These are phyloP conservation scores for Zasmidium cellare DNA, from an alignment of 2,329 filamentous ascomycete species.

Conservation along the genomic window DNA sequence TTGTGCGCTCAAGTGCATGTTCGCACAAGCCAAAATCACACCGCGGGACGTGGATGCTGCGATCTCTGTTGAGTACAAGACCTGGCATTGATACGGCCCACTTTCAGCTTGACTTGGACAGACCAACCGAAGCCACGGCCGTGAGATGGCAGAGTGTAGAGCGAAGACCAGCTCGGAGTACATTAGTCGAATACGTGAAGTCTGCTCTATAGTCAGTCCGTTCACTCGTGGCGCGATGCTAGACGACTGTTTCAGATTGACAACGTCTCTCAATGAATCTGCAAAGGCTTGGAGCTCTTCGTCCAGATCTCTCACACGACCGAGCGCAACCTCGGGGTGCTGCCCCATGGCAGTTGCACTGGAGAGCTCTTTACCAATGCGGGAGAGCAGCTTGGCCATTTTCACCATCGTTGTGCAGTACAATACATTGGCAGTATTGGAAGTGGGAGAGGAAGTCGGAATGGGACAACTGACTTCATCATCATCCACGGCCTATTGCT, in stretches of 20 bases:
- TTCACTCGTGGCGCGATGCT: neutral
- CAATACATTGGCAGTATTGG: neutral
- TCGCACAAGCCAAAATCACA: neutral
- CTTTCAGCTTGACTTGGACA: neutral
- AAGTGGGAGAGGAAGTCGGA: neutral
- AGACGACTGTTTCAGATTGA: neutral
- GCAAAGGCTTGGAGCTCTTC: neutral
- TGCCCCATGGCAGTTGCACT: neutral
- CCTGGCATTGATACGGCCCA: neutral
- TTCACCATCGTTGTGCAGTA: neutral
- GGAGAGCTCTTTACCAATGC: neutral
- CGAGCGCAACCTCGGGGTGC: neutral
- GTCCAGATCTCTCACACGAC: neutral
- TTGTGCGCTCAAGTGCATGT: neutral
- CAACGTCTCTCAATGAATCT: neutral
- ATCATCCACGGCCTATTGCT: neutral
- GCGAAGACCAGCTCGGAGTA: neutral
- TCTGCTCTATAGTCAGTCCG: neutral
- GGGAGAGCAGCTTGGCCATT: neutral
- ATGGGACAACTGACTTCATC: neutral
- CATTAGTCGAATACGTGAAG: neutral
- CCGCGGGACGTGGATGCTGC: neutral
- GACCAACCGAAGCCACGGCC: neutral
- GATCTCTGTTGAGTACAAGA: neutral
- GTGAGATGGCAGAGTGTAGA: neutral